Base-by-base conservation (phyloP, 257 asterid genomes). In the Solanum tarijense region DNA sequence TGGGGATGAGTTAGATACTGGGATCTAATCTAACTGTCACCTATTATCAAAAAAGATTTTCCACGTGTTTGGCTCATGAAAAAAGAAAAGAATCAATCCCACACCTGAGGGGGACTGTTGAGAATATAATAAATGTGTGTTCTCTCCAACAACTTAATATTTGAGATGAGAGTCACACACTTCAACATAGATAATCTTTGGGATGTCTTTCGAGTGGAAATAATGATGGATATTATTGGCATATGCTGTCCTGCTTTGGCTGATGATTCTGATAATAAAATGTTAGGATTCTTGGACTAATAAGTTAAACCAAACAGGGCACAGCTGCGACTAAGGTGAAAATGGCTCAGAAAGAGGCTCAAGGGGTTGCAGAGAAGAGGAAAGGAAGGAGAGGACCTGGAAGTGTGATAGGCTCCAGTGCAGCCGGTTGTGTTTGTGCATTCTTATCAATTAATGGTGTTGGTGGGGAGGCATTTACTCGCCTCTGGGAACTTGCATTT, bases 361-460 rank as follows among this genome's bases (percentile, higher is more conserved):
- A 95, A 88, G 99, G 99, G 38, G 92, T 97, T 87, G 99, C 99
- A 16, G 99, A 97, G 96, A 97, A 97, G 93, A 92, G 92, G 89
- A 95, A 90, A 88, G 99, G 99, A 85, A 93, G 99, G 93, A 92
- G 99, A 92, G 99, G 99, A 46, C 98, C 98, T 1, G 98, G 95
- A 69, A 97, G 99, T 81, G 99, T 97, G 92, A 90, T 97, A 62
- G 99, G 99, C 87, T 97, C 99, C 10, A 97, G 99, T 93, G 97
- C 98, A 65, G 99, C 99, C 1, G 99, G 96, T 46, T 96, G 98
- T 89, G 95, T 93, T 88, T 97, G 99, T 90, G 95, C 99, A 32
- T 88, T 94, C 58, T 94, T 97, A 83, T 91, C 96, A 6, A 95
- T 97, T 81, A 93, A 93, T 29, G 92, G 93, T 18, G 13, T 95